Base-by-base conservation (phyloP, 495 filamentous ascomycete species). In the Rostrohypoxylon terebratum region DNA sequence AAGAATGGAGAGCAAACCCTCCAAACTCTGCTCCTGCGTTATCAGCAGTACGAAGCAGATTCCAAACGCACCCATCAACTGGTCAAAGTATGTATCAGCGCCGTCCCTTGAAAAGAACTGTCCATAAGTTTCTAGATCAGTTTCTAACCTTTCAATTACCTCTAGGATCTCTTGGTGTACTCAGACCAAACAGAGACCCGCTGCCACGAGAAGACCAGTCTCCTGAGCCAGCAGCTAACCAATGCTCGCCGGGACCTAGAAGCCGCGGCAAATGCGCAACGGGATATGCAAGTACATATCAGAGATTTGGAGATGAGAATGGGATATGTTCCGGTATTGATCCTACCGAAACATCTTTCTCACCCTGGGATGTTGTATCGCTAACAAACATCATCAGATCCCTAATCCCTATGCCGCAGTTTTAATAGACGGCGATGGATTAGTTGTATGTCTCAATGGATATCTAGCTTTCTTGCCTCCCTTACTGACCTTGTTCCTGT, bases 391-490 rank as follows among this genome's bases (percentile, higher is more conserved):
- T 59, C 66, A 45, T 25, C 76, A 94, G 92, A 90, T 90, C 51
- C 87, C 87, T 55, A 91, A 94, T 82, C 88, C 90, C 8, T 95
- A 93, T 75, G 84, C 94, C 71, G 77, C 92, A 28, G 85, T 93
- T 16, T 81, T 96, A 65, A 86, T 96, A 59, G 93, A 96, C 75
- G 92, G 91, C 28, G 90, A 94, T 74, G 90, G 89, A 28, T 86
- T 93, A 73, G 87, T 95, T 71, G 88, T 89, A 79, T 77, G 86
- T 76, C 9, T 57, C 28, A 42, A 42, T 42, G 28, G 9, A 31
- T 4, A 23, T 4, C 54, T 21, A 7, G 20, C 16, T 9, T 50
- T 21, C 20, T 10, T 61, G 34, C 31, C 42, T 48, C 20, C 6
- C 13, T 23, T 25, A 14, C 47, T 68, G 20, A 60, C 60, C 11